Base-by-base conservation (phyloP, 352 stramenopile species). In the Globisporangium orthogonon region DNA sequence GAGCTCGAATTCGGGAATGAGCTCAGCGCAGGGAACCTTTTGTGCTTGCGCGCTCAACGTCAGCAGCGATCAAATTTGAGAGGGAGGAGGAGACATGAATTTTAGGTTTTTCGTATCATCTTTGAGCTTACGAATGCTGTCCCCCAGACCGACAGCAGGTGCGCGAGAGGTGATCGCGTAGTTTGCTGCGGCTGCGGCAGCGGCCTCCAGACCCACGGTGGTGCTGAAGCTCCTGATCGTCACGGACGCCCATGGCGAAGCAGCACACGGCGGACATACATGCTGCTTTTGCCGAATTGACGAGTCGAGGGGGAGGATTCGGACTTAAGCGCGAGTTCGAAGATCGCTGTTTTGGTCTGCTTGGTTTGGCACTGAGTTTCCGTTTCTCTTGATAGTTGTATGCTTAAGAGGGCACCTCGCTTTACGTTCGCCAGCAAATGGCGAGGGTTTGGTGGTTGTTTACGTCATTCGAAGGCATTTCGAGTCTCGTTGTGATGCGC, bases 1-100 rank as follows among this genome's bases (percentile, higher is more conserved):
- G 52, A 71, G 63, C 63, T 61, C 63, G 48, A 65, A 71, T 63
- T 64, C 56, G 41, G 57, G 52, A 71, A 68, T 71, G 64, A 52
- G 58, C 37, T 44, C n/a, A 30, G 29, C n/a, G 33, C 15, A n/a
- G 43, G 30, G 10, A 13, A n/a, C 2, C 17, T 33, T 5, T 37
- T 37, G 31, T 1, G 31, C 6, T 6, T 30, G 45, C 49, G 15
- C 6, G 43, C 28, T 40, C 43, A 59, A 52, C 31, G 45, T 59
- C 54, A 52, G 30, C 6, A 31, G 1, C 64, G 7, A 65, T n/a
- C 54, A n/a, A 30, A 14, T 61, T 56, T 4, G 33, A 55, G 28
- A 56, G 55, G 53, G 35, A 3, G 18, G 5, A 33, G n/a, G 50
- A 47, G 50, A 55, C 50, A 55, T 55, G 50, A 47, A 47, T 10